phyloP scores from a whole-genome alignment of 1,284 basidiomycete species.

The Tilletia caries region DNA sequence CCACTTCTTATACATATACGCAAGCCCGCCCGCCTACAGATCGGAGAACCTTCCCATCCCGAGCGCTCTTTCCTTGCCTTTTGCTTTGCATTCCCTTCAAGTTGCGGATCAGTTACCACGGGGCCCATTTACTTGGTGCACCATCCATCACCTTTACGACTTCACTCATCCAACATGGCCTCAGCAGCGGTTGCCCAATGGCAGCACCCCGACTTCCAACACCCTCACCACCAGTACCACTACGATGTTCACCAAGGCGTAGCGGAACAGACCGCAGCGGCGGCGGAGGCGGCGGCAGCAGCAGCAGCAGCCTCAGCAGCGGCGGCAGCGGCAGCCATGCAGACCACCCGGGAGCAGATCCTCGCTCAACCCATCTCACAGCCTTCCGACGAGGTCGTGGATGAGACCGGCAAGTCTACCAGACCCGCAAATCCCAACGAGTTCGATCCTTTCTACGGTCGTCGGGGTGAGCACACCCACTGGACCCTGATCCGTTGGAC shows the following conservation, averaged over 20 bases:
- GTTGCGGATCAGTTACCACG: too few species aligned
- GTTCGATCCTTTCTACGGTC: conserved; percentile 47
- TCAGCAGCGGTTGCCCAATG: conserved; percentile 2
- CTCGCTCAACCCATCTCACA: neutral
- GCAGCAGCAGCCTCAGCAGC: neutral
- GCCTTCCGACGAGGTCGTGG: neutral
- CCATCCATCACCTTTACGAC: too few species aligned
- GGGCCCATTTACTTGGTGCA: too few species aligned
- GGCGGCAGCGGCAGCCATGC: neutral
- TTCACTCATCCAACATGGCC: neutral
- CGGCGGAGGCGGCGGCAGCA: neutral
- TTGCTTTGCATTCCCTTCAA: too few species aligned
- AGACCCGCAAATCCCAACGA: neutral
- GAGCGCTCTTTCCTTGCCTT: too few species aligned
- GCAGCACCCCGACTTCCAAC: neutral
- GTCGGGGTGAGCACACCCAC: conserved; percentile 23
- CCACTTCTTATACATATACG: too few species aligned
- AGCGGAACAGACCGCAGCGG: neutral
- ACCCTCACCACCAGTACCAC: neutral
- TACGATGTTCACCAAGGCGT: neutral
- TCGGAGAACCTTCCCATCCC: too few species aligned
- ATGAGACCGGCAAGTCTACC: neutral
- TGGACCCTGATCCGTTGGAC: neutral
- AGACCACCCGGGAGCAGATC: neutral
- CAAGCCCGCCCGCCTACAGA: too few species aligned